Conservation (phyloP, 768 basidiomycete genomes). For the Mrakia blollopis region DNA sequence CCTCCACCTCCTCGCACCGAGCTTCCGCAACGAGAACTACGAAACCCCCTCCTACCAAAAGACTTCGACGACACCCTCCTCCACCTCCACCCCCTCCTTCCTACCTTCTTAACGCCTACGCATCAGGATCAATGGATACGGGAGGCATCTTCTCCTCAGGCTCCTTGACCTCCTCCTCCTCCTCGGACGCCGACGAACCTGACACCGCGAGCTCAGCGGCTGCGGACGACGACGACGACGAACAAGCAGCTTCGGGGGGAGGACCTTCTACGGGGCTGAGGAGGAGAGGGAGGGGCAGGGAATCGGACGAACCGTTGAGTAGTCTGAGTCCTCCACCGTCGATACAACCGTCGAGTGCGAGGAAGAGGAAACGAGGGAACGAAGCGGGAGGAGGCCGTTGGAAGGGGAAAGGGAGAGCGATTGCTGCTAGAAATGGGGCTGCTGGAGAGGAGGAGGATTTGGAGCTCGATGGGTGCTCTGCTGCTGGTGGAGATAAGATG, state of each 20-base stretch:
- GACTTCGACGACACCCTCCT: background rate
- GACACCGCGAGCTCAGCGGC: constrained; percentile 3
- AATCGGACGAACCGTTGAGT: background rate
- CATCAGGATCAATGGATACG: background rate
- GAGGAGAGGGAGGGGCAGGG: background rate
- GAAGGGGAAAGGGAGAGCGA: constrained; percentile 8
- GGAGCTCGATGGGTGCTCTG: background rate
- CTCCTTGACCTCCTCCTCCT: constrained; percentile 1
- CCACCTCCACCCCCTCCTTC: background rate
- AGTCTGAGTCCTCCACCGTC: constrained; percentile 16
- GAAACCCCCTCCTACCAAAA: background rate
- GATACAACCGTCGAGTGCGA: background rate
- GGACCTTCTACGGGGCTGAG: background rate
- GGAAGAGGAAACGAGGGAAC: constrained; percentile 20
- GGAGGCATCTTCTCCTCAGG: background rate
- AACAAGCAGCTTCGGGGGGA: background rate
- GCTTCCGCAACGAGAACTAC: background rate
- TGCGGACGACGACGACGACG: background rate
- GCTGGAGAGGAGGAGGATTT: background rate
- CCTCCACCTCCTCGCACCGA: background rate
- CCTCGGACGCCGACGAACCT: background rate
- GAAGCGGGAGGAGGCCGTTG: background rate
- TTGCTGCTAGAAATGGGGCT: background rate
- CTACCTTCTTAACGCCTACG: background rate
- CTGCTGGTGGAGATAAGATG: background rate